Evolutionary conservation across 306 rosid species (phyloP), one percentile per base, ranked within the genome.

Genomic region (Trifolium subterraneum): DNA sequence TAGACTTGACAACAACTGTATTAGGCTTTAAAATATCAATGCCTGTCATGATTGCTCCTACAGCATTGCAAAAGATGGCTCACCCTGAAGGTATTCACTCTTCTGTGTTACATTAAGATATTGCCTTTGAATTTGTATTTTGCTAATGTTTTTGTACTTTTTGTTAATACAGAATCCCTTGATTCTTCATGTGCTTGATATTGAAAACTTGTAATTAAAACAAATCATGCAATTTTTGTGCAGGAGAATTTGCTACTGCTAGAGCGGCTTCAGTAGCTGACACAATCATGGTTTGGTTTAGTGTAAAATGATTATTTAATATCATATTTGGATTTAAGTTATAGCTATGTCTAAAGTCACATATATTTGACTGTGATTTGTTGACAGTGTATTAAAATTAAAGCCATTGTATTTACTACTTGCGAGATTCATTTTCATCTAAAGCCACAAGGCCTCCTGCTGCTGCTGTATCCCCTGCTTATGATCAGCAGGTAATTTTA

Each of bases 21-120:
- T 62, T 62, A 10, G 68, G 68, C 9, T 62, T 62, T 6, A 62
- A 62, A 4, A 62, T 62, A 62, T 35, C 27, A 62, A 62, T 62
- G 68, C 68, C 68, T 62, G 16, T 62, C 68, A 62, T 62, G 68
- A 35, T 62, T 62, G 27, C 68, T 62, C 68, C 68, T 1, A 91
- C 97, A 50, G 98, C 97, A 72, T 80, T 89, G 90, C 97, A 91
- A 81, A 93, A 93, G 87, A 62, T 16, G 68, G 68, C 68, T 62
- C 68, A 62, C 47, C 68, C 68, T 35, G 42, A 62, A 35, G 68
- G 68, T 62, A 61, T 44, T 31, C 44, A 61, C 3, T 23, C 0
- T 0, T 59, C 11, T 11, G 1, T 14, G 39, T 27, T 59, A 59
- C 39, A 59, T 25, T 59, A 36, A 39, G 41, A 80, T 74, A 44